Percentiles rank a stretch among this genome's conserved stretches.
Evolutionary conservation across 1,139 yeast genomes (phyloP).

Genomic region (Lodderomyces orthopsilosis): DNA sequence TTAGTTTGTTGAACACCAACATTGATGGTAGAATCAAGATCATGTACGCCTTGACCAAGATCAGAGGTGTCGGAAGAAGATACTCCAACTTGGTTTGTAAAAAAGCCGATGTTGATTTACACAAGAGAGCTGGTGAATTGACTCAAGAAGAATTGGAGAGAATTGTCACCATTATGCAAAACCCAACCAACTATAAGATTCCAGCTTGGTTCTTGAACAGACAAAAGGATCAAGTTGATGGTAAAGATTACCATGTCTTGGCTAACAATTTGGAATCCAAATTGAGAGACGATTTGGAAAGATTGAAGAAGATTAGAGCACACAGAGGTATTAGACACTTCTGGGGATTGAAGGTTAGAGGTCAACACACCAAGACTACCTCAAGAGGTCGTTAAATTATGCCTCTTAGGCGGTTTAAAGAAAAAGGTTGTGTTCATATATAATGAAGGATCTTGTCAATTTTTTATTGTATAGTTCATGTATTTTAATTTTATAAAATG

Average conservation of each 20-base stretch:
- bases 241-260: conserved; percentile 98
- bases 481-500: conserved; percentile 4
- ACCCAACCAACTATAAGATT: conserved; percentile 98
- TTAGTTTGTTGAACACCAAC: conserved; percentile 99
- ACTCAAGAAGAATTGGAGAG: conserved; percentile 99
- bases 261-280: conserved; percentile 99
- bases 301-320: conserved; percentile 99
- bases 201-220: conserved; percentile 99
- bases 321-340: conserved; percentile 99
- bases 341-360: conserved; percentile 98
- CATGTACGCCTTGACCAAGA: conserved; percentile 99
- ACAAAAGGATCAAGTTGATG: conserved; percentile 98
- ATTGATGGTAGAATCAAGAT: conserved; percentile 99
- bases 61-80: conserved; percentile 99
- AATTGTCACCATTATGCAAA: conserved; percentile 99
- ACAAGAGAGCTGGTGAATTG: conserved; percentile 99
- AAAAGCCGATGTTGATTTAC: conserved; percentile 98
- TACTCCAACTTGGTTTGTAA: conserved; percentile 99
- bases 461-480: conserved; percentile 3
- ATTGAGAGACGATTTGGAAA: conserved; percentile 99
- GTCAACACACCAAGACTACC: conserved; percentile 99
- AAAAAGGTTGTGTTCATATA: neutral
- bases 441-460: neutral
- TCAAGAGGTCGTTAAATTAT: conserved; percentile 73
- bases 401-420: no score